Percentiles rank a stretch among this genome's conserved stretches.
Evolutionary conservation across 495 filamentous ascomycete species (phyloP).

Genomic region (Echria macrotheca): DNA sequence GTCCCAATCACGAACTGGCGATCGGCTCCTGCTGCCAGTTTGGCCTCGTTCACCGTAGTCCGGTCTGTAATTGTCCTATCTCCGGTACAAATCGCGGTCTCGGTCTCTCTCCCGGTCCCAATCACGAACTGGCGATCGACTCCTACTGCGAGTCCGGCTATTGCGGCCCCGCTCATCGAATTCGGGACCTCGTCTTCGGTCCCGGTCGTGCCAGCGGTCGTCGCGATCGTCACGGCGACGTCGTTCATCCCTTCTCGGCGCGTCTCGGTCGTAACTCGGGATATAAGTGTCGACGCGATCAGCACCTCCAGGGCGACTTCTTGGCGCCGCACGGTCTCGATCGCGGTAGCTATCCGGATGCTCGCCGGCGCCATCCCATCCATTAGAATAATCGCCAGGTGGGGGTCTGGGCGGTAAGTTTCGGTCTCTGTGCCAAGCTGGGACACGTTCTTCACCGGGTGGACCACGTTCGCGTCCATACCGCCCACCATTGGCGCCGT

Average conservation of each 20-base stretch:
- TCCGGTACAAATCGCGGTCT: constrained; percentile 38
- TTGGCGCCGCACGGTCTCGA: constrained; percentile 22
- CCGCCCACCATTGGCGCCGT: constrained; percentile 36
- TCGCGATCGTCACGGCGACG: constrained; percentile 20
- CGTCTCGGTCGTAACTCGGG: constrained; percentile 46
- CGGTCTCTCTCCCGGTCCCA: constrained; percentile 38
- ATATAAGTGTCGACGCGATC: constrained; percentile 57
- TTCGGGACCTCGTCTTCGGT: constrained; percentile 26
- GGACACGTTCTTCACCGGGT: constrained; percentile 39
- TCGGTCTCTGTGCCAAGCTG: constrained; percentile 46
- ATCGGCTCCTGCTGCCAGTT: no score
- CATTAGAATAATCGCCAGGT: constrained; percentile 33
- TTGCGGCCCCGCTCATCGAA: constrained; percentile 44
- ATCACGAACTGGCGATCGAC: constrained; percentile 42
- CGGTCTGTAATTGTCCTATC: no score
- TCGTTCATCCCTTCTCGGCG: constrained; percentile 40
- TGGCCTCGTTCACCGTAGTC: no score
- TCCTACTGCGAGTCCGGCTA: constrained; percentile 45
- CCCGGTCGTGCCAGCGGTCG: constrained; percentile 9
- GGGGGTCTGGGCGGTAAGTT: constrained; percentile 42
- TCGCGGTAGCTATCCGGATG: constrained; percentile 34
- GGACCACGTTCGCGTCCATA: constrained; percentile 28
- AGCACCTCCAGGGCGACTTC: constrained; percentile 21
- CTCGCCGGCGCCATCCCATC: constrained; percentile 25
- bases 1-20: no score